Evolutionary conservation across 495 filamentous ascomycete genomes (phyloP).

Genomic region (Neurospora intermedia): DNA sequence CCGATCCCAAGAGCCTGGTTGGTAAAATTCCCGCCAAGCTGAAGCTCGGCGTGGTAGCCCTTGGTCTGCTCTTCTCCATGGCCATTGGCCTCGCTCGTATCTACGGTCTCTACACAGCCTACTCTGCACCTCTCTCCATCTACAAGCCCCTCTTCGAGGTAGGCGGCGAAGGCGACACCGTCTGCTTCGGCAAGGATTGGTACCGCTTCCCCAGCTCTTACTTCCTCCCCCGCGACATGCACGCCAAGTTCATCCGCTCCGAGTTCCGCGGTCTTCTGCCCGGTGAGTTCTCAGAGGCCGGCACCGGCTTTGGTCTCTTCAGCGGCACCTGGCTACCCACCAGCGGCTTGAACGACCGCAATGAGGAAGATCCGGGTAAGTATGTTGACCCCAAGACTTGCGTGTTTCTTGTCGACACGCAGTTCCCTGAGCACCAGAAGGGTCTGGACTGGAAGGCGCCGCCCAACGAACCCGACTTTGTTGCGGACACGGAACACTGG

Average conservation of each 20-base stretch:
- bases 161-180: conserved; percentile 46
- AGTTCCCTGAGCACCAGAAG: conserved; percentile 51
- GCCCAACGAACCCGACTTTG: conserved; percentile 63
- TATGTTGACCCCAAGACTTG: conserved; percentile 70
- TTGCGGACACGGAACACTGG: conserved; percentile 60
- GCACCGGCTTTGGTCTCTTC: conserved; percentile 49
- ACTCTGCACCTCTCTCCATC: conserved; percentile 72
- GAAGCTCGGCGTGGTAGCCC: conserved; percentile 51
- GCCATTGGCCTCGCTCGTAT: conserved; percentile 59
- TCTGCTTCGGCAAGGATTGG: conserved; percentile 97
- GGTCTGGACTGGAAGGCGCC: conserved; percentile 19
- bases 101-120: conserved; percentile 72
- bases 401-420: conserved; percentile 78
- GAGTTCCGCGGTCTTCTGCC: conserved; percentile 85
- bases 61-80: conserved; percentile 44
- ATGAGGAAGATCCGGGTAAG: conserved; percentile 78
- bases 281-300: conserved; percentile 73
- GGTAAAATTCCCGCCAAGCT: conserved; percentile 59
- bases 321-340: conserved; percentile 72
- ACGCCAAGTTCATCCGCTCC: conserved; percentile 78
- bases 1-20: conserved; percentile 50
- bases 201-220: conserved; percentile 95
- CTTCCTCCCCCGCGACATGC: conserved; percentile 68
- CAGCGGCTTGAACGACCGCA: conserved; percentile 84
- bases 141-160: conserved; percentile 47